Base-by-base conservation (phyloP, 805 yeast species). In the Candida lessepsii region DNA sequence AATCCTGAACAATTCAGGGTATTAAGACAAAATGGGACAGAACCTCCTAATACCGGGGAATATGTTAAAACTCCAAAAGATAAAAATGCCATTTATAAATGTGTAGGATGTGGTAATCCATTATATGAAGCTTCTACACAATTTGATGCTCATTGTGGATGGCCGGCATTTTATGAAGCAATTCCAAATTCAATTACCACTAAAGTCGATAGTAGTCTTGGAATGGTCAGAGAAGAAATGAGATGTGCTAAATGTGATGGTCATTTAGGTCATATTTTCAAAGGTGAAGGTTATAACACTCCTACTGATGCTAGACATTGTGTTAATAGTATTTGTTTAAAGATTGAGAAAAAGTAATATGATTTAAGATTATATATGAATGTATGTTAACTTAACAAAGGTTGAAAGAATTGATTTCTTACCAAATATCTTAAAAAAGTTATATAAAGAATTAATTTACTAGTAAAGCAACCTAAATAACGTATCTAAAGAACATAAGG, bases 161-260 rank as follows among this genome's bases (percentile, higher is more conserved):
- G 99, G 99, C 99, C 99, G 1, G 90, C 96, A 0, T 93, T 93
- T 61, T 91, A 83, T 60, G 84, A 87, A 42, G 96, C 95, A 1
- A 67, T 86, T 28, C 95, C 96, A 0, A 90, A 89, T 0, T 73
- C 96, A 5, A 73, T 93, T 28, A 71, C 61, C 15, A 70, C 83
- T 9, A 63, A 74, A 43, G 71, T 67, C 14, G 99, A 93, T 60
- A 53, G 42, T 0, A 61, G 82, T 6, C 63, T 66, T 36, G 98
- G 98, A 0, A 89, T 84, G 93, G 70, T 67, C 10, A 73, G 99
- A 46, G 86, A 81, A 9, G 99, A 93, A 59, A 90, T 93, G 82
- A 72, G 83, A 47, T 93, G 99, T 58, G 68, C 81, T 9, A 72
- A 75, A 7, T 93, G 99, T 60, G 96, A 88, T 32, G 95, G 96